phyloP scores from a whole-genome alignment of 352 stramenopile species.

The Phytophthora quininea region DNA sequence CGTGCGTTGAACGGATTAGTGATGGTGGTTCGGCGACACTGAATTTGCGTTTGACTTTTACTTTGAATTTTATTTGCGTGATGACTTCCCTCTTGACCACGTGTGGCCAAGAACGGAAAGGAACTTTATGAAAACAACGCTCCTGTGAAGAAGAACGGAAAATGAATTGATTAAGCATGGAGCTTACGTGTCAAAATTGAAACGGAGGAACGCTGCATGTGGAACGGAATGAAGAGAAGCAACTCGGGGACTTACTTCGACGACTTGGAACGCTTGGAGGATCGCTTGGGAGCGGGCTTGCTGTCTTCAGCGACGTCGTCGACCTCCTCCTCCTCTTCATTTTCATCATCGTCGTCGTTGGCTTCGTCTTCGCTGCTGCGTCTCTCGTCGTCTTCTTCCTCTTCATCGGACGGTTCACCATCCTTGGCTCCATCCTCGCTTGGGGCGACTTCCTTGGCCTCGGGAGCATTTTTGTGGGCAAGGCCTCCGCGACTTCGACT shows the following conservation, averaged over 20 bases:
- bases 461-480: too few relatives aligned
- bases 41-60: neutral
- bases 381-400: too few relatives aligned
- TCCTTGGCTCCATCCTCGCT: neutral
- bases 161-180: neutral
- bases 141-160: neutral
- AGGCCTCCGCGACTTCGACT: too few relatives aligned
- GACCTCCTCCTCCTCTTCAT: neutral
- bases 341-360: neutral
- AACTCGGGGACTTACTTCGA: too few relatives aligned
- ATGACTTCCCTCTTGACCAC: neutral
- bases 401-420: too few relatives aligned
- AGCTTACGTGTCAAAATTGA: neutral
- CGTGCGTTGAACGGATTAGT: neutral
- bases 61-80: neutral
- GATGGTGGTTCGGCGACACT: neutral
- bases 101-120: neutral
- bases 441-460: neutral
- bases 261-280: neutral
- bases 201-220: neutral
- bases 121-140: neutral
- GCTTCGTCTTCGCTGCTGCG: neutral
- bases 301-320: neutral
- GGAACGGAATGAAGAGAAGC: too few relatives aligned
- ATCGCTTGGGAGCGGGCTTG: neutral